These are phyloP conservation scores for Chloris gayana DNA, from an alignment of 176 grass and related monocot species.

Conservation along the genomic window DNA sequence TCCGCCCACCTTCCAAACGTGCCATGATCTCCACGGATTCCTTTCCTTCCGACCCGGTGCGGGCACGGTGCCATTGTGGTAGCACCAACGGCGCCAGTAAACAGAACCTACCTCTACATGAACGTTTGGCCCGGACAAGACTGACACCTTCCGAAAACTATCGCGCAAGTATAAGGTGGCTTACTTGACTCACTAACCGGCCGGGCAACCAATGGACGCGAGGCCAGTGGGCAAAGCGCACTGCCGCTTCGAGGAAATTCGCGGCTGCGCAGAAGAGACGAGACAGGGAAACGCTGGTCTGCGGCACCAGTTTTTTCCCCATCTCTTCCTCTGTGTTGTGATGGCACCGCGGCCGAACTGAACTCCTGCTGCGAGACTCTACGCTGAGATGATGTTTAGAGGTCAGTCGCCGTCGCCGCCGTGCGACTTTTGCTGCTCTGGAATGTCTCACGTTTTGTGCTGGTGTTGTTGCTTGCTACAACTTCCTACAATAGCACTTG, in stretches of 20 bases:
- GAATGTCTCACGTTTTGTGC: conserved; percentile 24
- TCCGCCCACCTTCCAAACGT: too few species aligned
- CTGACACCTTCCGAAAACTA: conserved; percentile 14
- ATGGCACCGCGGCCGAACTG: not conserved
- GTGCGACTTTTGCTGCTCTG: not conserved
- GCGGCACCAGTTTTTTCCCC: too few species aligned
- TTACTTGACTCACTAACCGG: conserved; percentile 13
- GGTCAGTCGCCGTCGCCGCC: conserved; percentile 4
- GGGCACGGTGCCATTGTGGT: not conserved
- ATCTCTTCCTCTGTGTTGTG: not conserved
- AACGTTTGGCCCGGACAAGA: conserved; percentile 42
- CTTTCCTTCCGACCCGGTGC: not conserved
- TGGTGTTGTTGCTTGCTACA: not conserved
- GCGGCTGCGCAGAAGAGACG: not conserved
- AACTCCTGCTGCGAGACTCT: too few species aligned
- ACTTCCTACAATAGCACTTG: too few species aligned
- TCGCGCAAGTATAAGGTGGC: not conserved
- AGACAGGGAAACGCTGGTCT: not conserved
- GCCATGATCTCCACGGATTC: too few species aligned
- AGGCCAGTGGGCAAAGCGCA: not conserved
- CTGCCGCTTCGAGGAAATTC: not conserved
- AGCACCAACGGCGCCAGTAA: conserved; percentile 1
- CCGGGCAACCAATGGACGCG: not conserved
- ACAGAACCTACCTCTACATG: conserved; percentile 9
- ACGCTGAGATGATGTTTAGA: not conserved